Evolutionary conservation across 352 stramenopile genomes (phyloP), one percentile per base, ranked within the genome.

Genomic region (Phytophthora ramorum): DNA sequence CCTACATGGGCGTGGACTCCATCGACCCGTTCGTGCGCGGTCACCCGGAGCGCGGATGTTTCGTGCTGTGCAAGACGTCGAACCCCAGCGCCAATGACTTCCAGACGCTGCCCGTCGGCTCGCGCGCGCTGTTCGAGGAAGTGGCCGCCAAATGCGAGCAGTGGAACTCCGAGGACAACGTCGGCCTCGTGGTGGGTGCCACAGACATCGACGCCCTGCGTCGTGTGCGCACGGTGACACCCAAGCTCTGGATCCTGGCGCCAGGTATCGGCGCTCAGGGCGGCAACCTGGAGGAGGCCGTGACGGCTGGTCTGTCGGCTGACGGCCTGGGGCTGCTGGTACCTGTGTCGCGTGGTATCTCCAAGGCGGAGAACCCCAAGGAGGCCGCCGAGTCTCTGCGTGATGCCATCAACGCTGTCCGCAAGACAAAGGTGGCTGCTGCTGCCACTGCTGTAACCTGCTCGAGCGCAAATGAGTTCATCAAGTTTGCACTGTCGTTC

Each of bases 21-120:
- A 96, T 99, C 24, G 78, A 93, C 69, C 98, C 98, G 5, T 99
- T 99, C 85, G 75, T 97, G 35, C 95, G 95, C 59, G 75, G 79
- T 20, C 75, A 79, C 28, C 96, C 90, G 1, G 93, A 85, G 68
- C 86, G 87, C 46, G 91, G 91, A 58, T 98, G 93, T 53, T 99
- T 99, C 71, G 82, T 99, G 41, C 85, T 99, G 10, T 99, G 98
- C 82, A 99, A 99, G 91, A 99, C 97, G 22, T 99, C 97, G 7
- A 99, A 99, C 81, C 90, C 94, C 26, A 98, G 90, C 50, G 97
- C 96, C 9, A 97, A 98, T 63, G 97, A 99, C 66, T 90, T 99
- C 47, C 91, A 99, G 69, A 97, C 93, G 51, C 78, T 96, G 24
- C 52, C 72, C 4, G 72, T 93, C 17, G 71, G 63, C 41, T 69